Base-by-base conservation (phyloP, 306 rosid genomes). In the Acacia melanoxylon region DNA sequence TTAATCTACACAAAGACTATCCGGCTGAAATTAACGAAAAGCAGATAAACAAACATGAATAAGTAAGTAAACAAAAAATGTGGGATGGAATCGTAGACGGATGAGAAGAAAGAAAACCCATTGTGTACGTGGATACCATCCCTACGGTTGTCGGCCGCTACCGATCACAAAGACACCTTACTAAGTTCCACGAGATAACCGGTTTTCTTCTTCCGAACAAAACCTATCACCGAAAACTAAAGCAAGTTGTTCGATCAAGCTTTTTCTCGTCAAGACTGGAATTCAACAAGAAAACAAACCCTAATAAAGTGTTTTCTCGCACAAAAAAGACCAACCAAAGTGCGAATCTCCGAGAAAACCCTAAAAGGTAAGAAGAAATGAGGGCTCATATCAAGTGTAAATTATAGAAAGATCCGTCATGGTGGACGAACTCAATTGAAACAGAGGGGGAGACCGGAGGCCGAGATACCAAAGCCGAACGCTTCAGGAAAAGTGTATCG, bases 121-220 rank as follows among this genome's bases (percentile, higher is more conserved):
- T 20, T 84, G 83, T 85, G 94, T 86, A n/a, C n/a, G 97, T 92
- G 97, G 97, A 94, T 80, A 84, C 86, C 97, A 94, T 89, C 91
- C 13, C 95, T 94, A 91, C 92, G 94, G 97, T 92, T 94, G 98
- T 94, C 97, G 94, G 98, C 92, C 94, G 95, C 93, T 88, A 89
- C 93, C 85, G 77, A 83, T 75, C 62, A 72, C 68, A n/a, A n/a
- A 87, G 79, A 80, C 22, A 68, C 24, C 20, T 14, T n/a, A 52
- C 72, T 8, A 13, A 20, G 58, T 75, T 27, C 75, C 61, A 44
- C 58, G n/a, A 17, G 79, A 77, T 75, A 77, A 41, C 31, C n/a
- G 16, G 11, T 33, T 66, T 40, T 61, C 40, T 8, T 62, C 68
- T 13, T 20, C 14, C 37, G 24, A 25, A 52, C 31, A 65, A 78